These are phyloP conservation scores for Suillus bovinus DNA, from an alignment of 768 basidiomycete species.

Conservation along the genomic window DNA sequence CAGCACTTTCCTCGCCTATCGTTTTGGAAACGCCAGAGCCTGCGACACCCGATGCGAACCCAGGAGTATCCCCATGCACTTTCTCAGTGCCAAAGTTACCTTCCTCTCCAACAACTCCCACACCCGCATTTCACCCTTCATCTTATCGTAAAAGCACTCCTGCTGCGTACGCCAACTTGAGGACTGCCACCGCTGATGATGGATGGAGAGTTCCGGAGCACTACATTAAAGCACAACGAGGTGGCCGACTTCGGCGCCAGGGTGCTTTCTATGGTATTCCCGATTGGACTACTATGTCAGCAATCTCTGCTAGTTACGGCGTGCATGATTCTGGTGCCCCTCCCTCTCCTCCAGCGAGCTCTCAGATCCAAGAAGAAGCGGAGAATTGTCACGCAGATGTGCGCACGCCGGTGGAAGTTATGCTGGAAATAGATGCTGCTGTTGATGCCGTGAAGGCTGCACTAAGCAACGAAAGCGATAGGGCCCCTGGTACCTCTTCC, in stretches of 20 bases:
- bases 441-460: too few relatives aligned
- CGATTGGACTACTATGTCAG: slow-evolving; percentile 3
- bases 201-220: background rate
- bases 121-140: background rate
- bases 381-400: background rate
- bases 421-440: background rate
- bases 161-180: too few relatives aligned
- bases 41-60: background rate
- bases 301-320: background rate
- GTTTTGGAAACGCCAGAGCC: background rate
- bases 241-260: background rate
- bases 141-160: background rate
- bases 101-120: background rate
- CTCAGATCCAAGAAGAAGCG: background rate
- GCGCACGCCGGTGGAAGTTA: background rate
- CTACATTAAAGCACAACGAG: background rate
- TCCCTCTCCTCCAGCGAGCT: background rate
- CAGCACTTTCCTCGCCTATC: background rate
- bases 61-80: background rate
- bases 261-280: slow-evolving; percentile 10
- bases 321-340: background rate
- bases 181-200: background rate
- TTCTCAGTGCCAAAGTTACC: background rate
- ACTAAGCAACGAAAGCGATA: background rate
- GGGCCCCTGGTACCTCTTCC: background rate